Evolutionary conservation across 2,329 filamentous ascomycete species (phyloP).

Genomic region (Xylariales sp.): DNA sequence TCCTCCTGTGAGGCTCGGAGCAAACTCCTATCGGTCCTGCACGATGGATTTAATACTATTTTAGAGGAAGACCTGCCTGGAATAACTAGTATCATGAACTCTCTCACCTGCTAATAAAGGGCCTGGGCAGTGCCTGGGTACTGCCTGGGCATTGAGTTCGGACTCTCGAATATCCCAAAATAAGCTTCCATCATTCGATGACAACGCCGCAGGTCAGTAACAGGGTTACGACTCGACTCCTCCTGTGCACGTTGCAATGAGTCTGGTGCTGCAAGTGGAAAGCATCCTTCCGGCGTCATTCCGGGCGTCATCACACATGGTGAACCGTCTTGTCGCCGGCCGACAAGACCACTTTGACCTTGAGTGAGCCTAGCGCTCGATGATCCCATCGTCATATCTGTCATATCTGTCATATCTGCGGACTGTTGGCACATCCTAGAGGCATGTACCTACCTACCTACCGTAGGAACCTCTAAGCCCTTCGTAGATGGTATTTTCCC

Average conservation of each 20-base stretch:
- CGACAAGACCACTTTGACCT: background rate
- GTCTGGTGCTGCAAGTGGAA: background rate
- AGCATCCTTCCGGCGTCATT: no score
- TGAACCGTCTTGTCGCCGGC: constrained; percentile 10
- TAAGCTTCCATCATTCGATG: background rate
- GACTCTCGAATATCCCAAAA: background rate
- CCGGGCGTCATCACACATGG: constrained; percentile 27
- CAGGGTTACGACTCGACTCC: background rate
- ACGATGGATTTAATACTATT: constrained; percentile 18
- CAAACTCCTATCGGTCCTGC: background rate
- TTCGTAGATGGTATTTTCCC: constrained; percentile 6
- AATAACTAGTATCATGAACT: constrained; percentile 13
- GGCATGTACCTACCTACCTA: background rate
- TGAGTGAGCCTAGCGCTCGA: constrained; percentile 23
- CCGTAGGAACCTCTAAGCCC: background rate
- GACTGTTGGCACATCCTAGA: background rate
- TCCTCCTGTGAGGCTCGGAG: constrained; percentile 18
- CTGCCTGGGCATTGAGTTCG: background rate
- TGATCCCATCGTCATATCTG: constrained; percentile 32
- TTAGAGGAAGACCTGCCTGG: background rate
- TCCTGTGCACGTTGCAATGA: background rate
- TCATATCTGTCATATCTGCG: constrained; percentile 14
- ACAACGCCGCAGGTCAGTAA: background rate
- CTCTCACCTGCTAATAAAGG: constrained; percentile 7
- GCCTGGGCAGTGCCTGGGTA: no score